Evolutionary conservation across 2,329 filamentous ascomycete species (phyloP).

Genomic region (Pezicula rhizophila): DNA sequence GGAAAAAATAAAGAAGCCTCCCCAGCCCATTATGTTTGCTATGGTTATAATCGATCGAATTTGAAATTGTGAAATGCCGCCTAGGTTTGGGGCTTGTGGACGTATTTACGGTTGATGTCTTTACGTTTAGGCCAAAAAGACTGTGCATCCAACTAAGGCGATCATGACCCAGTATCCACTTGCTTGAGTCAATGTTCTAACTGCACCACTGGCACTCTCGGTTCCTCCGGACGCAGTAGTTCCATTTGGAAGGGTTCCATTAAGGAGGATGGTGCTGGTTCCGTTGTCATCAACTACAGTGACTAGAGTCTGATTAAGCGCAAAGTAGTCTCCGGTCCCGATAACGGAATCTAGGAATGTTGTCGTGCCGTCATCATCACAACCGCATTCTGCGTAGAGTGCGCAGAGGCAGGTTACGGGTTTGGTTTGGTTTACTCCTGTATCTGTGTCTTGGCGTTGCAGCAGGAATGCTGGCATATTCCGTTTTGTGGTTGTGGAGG

Average conservation of each 20-base stretch:
- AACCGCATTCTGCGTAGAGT: slow-evolving; percentile 52
- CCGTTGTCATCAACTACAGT: slow-evolving; percentile 58
- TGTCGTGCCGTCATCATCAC: slow-evolving; percentile 60
- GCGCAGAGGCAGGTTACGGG: slow-evolving; percentile 58
- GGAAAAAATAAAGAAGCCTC: no score
- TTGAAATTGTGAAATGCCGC: no score
- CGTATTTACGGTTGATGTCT: no score
- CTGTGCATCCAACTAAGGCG: slow-evolving; percentile 18
- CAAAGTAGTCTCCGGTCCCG: slow-evolving; percentile 55
- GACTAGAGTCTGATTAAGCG: slow-evolving; percentile 56
- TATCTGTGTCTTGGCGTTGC: slow-evolving; percentile 18
- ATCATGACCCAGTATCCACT: slow-evolving; percentile 25
- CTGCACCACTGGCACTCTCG: slow-evolving; percentile 31
- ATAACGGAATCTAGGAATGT: slow-evolving; percentile 56
- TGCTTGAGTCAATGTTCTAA: slow-evolving; percentile 6
- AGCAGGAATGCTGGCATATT: slow-evolving; percentile 20
- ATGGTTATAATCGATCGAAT: no score
- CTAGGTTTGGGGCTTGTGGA: no score
- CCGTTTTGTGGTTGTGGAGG: slow-evolving; percentile 42
- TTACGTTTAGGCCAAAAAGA: slow-evolving; percentile 12
- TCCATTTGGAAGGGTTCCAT: slow-evolving; percentile 68
- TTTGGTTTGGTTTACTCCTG: slow-evolving; percentile 47
- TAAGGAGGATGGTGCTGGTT: slow-evolving; percentile 60
- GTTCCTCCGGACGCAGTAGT: slow-evolving; percentile 48
- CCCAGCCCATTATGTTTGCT: no score